These are phyloP conservation scores for Melocanna baccifera DNA, from an alignment of 176 grass and related monocot genomes.

Conservation along the genomic window DNA sequence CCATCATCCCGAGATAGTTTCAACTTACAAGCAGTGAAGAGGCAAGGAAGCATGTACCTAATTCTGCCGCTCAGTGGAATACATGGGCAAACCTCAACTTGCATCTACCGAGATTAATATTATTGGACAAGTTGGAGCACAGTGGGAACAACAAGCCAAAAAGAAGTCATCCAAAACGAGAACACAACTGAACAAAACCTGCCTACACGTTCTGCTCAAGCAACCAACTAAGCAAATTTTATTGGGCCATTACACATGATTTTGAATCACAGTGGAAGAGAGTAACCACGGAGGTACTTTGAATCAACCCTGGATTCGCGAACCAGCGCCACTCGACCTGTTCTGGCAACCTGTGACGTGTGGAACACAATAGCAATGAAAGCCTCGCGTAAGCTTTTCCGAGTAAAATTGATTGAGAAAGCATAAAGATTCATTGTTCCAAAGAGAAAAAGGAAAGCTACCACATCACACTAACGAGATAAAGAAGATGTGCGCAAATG, in stretches of 20 bases:
- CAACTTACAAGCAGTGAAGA: neutral
- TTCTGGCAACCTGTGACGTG: slow-evolving; percentile 68
- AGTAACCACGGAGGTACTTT: slow-evolving; percentile 65
- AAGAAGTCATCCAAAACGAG: neutral
- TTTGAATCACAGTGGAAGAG: slow-evolving; percentile 44
- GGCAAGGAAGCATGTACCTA: neutral
- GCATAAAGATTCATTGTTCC: neutral
- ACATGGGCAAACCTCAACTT: slow-evolving; percentile 5
- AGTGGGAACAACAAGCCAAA: neutral
- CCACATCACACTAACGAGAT: neutral
- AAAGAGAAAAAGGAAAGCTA: neutral
- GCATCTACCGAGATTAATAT: neutral
- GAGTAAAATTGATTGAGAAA: neutral
- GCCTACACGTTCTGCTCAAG: slow-evolving; percentile 12
- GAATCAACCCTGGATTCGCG: slow-evolving; percentile 85
- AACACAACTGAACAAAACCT: neutral
- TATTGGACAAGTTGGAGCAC: neutral
- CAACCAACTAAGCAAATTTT: neutral
- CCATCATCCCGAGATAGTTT: neutral
- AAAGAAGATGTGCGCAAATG: neutral
- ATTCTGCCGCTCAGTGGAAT: slow-evolving; percentile 9
- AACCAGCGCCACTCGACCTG: slow-evolving; percentile 67
- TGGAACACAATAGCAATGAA: neutral
- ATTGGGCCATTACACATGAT: neutral
- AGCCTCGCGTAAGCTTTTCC: neutral